A percentile compares a stretch with the other conserved stretches of the same genome.
These are phyloP conservation scores for Apiotrichum gracile DNA, from an alignment of 1,284 basidiomycete species.

Conservation along the genomic window DNA sequence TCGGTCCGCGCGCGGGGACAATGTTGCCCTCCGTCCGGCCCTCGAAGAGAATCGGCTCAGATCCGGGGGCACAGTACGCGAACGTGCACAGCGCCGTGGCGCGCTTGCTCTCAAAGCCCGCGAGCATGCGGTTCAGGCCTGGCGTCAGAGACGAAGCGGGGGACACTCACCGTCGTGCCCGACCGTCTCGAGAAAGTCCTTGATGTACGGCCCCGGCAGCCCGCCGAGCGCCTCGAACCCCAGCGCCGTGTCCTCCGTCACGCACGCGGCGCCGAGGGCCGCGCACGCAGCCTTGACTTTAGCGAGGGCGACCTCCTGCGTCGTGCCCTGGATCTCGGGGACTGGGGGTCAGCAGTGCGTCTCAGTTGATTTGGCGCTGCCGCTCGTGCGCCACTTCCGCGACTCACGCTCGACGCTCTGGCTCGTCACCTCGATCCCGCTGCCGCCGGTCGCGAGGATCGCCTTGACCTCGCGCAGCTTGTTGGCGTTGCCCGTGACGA, in stretches of 20 bases:
- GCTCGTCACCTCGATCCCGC: conserved; percentile 36
- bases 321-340: conserved; percentile 90
- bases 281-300: conserved; percentile 84
- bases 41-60: conserved; percentile 73
- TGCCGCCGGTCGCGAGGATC: conserved; percentile 39
- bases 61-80: conserved; percentile 80
- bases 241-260: conserved; percentile 95
- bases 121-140: conserved; percentile 81
- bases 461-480: conserved; percentile 81
- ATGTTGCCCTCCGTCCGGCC: conserved; percentile 82
- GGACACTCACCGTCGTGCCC: conserved; percentile 63
- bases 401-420: conserved; percentile 40
- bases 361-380: too few species aligned
- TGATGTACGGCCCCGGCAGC: conserved; percentile 95
- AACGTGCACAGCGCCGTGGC: conserved; percentile 94
- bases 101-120: conserved; percentile 71
- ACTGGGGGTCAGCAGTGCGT: too few species aligned
- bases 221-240: conserved; percentile 83
- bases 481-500: conserved; percentile 91
- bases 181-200: conserved; percentile 73
- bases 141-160: background rate
- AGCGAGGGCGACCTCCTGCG: conserved; percentile 78
- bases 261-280: conserved; percentile 75
- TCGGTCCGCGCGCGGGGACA: conserved; percentile 74
- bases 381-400: too few species aligned